Base-by-base conservation (phyloP, 805 yeast species). In the Sugiyamaella smithiae region DNA sequence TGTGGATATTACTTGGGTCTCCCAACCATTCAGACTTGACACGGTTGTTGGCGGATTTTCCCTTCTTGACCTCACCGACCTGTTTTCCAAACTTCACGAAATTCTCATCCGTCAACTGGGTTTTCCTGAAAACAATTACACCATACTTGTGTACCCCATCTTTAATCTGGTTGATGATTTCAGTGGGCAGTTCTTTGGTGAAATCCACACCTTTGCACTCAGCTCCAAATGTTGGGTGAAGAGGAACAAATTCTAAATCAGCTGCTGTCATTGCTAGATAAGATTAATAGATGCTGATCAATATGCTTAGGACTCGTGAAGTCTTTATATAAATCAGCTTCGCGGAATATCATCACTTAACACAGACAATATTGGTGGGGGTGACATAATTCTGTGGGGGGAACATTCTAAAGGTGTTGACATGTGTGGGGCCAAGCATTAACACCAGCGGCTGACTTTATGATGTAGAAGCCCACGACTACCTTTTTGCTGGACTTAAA, bases 1-100 rank as follows among this genome's bases (percentile, higher is more conserved):
- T 19, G 23, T 45, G 48, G 43, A 45, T 45, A 31, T 45, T 45
- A 26, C 48, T 45, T 14, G 48, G 48, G 33, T 45, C 48, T n/a
- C 48, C 48, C 17, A 45, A 31, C 25, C 19, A 26, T 26, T 37
- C 25, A 2, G 48, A 45, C 36, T 45, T 45, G 31, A 45, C 16
- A 5, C 48, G 33, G 44, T 38, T 38, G 38, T 45, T 25, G 26
- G 43, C 37, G 8, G 8, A 19, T 25, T 35, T 28, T 28, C 31
- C 23, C 12, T 20, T 19, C 20, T 31, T 23, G 12, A 36, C 36
- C 32, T 45, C 48, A 17, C 48, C 48, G 11, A 45, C 9, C 22
- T 37, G 33, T 14, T 38, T n/a, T 12, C 37, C 48, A n/a, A 40
- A 45, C 2, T 19, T 28, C n/a, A 45, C 43, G 29, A 45, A 45